Base-by-base conservation (phyloP, 2,329 filamentous ascomycete species). In the Ophiostoma pallidulum region DNA sequence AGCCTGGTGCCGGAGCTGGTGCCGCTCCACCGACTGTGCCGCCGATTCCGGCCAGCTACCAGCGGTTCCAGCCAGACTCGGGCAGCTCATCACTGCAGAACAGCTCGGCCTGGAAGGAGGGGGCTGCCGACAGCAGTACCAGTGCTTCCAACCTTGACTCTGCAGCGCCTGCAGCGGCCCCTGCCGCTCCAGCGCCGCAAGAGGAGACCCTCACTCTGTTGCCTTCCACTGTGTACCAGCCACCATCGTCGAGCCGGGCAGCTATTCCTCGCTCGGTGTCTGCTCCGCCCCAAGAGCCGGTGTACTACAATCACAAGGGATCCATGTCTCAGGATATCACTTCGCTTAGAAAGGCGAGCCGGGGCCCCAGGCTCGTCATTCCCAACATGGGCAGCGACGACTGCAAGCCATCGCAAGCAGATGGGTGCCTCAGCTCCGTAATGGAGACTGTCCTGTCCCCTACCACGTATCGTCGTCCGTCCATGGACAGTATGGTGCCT, bases 181-280 rank as follows among this genome's bases (percentile, higher is more conserved):
- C 40, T 13, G 49, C 51, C 53, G 51, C 37, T 56, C 48, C 50
- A 54, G 54, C 53, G 54, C 10, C 56, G 9, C 24, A 44, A 13
- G 43, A 49, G 14, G 47, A 45, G 4, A 31, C 53, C 3, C 50
- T 78, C 41, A 74, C 73, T 1, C 57, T 80, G 26, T 67, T 80
- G 13, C 75, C 77, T 2, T 76, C 76, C 1, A 79, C 76, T 1
- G 76, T 80, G 2, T 80, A 80, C 58, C 76, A 77, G 45, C 77
- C 72, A 18, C 78, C 73, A 2, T 43, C 45, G 58, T 61, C 43
- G 66, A 65, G 35, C 71, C 63, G 39, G 64, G 42, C 36, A 2
- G 42, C 62, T 40, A 77, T 78, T 46, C 69, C 74, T 20, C 70
- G 80, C 47, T 81, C 77, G 61, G 78, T 81, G 71, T 84, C 80